These are phyloP conservation scores for Petunia secreta DNA, from an alignment of 257 asterid species.

Conservation along the genomic window DNA sequence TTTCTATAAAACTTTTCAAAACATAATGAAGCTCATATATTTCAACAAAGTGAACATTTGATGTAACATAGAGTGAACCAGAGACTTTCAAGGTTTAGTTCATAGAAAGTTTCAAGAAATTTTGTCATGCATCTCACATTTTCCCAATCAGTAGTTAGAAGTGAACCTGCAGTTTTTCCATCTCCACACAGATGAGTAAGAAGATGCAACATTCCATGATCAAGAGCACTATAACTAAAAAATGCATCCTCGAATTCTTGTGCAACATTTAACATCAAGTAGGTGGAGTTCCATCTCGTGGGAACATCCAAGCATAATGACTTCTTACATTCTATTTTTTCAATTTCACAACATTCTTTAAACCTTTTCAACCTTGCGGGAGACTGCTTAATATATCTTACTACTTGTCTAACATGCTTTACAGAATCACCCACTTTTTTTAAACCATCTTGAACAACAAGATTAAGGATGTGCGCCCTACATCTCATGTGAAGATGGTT, in stretches of 20 bases:
- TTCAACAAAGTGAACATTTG: constrained; percentile 17
- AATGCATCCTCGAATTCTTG: not conserved
- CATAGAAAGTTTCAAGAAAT: not conserved
- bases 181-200: not conserved
- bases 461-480: constrained; percentile 18
- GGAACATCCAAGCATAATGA: not conserved
- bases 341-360: not conserved
- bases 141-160: not conserved
- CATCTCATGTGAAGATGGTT: not conserved
- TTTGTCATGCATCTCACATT: not conserved
- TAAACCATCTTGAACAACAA: not conserved
- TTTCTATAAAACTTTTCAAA: not conserved
- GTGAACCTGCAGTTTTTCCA: not conserved
- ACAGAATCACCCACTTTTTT: not conserved
- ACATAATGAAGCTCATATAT: not conserved
- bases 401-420: not conserved
- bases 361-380: not conserved
- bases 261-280: not conserved
- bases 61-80: not conserved
- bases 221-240: not conserved
- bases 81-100: constrained; percentile 16
- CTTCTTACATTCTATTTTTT: not conserved
- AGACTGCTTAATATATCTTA: constrained; percentile 28
- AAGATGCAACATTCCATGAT: not conserved
- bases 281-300: constrained; percentile 12